Conservation (phyloP, 257 asterid genomes). For the Solanum habrochaites region DNA sequence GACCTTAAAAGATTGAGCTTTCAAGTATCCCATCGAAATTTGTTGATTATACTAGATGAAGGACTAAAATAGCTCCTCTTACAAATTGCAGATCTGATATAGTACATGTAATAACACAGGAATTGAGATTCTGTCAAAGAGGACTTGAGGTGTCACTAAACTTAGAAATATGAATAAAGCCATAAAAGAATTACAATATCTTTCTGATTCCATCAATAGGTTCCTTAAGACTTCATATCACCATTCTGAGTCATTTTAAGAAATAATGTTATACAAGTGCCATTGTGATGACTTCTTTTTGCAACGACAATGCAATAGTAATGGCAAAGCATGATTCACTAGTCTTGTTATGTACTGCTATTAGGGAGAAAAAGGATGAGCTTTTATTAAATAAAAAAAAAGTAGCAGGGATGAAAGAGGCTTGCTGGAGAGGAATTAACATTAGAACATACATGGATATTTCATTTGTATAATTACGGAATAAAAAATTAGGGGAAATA, state of each 20-base stretch:
- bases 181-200: not conserved
- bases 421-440: not conserved
- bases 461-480: not conserved
- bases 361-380: not conserved
- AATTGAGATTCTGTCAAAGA: not conserved
- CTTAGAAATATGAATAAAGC: not conserved
- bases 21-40: not conserved
- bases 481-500: not conserved
- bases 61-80: not conserved
- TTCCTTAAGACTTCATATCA: not conserved
- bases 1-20: not conserved
- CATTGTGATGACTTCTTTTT: not conserved
- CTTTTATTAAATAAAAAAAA: not conserved
- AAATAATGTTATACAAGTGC: not conserved
- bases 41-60: not conserved
- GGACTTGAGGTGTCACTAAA: not conserved
- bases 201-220: not conserved
- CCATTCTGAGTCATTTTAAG: not conserved
- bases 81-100: not conserved
- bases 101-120: not conserved
- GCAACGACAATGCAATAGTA: not conserved
- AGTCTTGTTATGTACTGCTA: not conserved
- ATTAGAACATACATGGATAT: not conserved
- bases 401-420: not conserved
- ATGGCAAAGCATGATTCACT: not conserved